Evolutionary conservation across 805 yeast species (phyloP), one percentile per base, ranked within the genome.

Genomic region (Zygoascus flipseniorum): DNA sequence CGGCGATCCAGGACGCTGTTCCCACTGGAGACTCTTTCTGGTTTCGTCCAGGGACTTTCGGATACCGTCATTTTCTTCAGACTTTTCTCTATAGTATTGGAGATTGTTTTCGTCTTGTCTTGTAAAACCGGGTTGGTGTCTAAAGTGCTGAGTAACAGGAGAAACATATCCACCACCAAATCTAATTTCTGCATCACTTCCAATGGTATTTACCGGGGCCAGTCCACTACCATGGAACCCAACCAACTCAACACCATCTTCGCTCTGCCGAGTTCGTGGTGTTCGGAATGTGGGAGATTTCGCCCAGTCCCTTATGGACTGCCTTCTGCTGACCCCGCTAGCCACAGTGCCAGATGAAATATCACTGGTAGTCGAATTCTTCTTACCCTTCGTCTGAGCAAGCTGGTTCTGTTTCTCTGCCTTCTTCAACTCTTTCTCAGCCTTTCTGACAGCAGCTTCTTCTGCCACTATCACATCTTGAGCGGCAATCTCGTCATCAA

Each of bases 31-130:
- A 8, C 55, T 45, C 32, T 58, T 48, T 10, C 69, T 65, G 20
- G 51, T 55, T 5, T 44, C 31, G 26, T 66, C 71, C 31, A 68
- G 52, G 1, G 68, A 62, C 48, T 55, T 44, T 23, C 69, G 41
- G 11, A 39, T 18, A 14, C 52, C 47, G 26, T 31, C 42, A 6
- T 42, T 13, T 5, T 49, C 47, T 42, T 49, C 52, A 10, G 49
- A 31, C 13, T 50, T 39, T 14, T 50, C 13, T 23, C 50, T 43
- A 26, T 18, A 44, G 31, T 43, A 48, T 8, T 52, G n/a, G 18
- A 51, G 26, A 32, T 35, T 31, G 35, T 44, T 13, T n/a, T 47
- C 50, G 18, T 31, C 50, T 13, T 19, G 28, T n/a, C 39, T 35
- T 35, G 16, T 2, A 9, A 20, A 14, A 18, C 6, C 50, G 19